Evolutionary conservation across 1,284 basidiomycete species (phyloP).

Genomic region (Apiotrichum veenhuisii): DNA sequence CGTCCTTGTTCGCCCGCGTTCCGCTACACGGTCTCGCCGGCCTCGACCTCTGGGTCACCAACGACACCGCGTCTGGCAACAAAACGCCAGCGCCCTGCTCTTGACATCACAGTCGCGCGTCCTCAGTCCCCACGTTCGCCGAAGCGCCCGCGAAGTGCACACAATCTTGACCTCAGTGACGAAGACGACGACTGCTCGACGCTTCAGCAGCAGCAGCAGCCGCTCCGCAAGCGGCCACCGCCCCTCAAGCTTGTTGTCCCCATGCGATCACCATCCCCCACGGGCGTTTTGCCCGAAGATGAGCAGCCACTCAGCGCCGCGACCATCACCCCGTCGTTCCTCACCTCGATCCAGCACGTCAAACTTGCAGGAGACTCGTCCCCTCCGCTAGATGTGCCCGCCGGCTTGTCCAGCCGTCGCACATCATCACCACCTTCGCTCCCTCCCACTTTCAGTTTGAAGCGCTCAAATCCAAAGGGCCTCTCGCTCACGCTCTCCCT

Average conservation of each 20-base stretch:
- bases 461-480: conserved; percentile 39
- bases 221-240: not conserved
- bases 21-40: not conserved
- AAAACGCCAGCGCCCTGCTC: not conserved
- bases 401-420: conserved; percentile 5
- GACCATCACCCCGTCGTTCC: conserved; percentile 9
- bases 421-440: conserved; percentile 15
- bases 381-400: not conserved
- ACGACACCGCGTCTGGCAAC: not conserved
- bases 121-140: not conserved
- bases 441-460: conserved; percentile 24
- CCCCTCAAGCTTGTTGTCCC: not conserved
- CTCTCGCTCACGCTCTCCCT: conserved; percentile 35
- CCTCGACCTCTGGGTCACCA: not conserved
- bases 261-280: not conserved
- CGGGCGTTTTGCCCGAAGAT: not conserved
- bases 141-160: conserved; percentile 1
- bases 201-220: not conserved
- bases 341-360: conserved; percentile 14
- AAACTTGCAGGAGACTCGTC: conserved; percentile 6
- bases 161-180: not conserved
- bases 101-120: not conserved
- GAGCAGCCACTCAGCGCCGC: not conserved
- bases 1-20: not conserved
- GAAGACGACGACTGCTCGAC: not conserved